Evolutionary conservation across 1,284 basidiomycete genomes (phyloP), one percentile per base, ranked within the genome.

Genomic region (Sanghuangporus sanghuang): DNA sequence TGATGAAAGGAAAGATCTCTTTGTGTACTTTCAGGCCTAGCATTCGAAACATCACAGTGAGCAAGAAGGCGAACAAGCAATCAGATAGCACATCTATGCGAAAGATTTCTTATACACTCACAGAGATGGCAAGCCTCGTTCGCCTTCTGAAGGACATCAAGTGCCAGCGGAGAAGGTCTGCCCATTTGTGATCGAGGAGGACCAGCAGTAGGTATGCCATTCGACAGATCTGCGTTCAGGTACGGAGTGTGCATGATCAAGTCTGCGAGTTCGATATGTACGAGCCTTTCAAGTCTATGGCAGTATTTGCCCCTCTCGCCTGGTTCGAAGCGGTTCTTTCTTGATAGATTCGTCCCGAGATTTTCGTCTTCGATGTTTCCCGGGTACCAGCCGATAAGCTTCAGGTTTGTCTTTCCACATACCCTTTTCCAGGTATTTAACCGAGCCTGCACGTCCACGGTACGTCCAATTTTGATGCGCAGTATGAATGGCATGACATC

Each of bases 261-360:
- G 71, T 93, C 91, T 3, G 82, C 79, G 7, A 93, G 78, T 71
- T 93, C 90, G 23, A 92, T 77, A 69, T 92, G 90, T 46, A 92
- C 82, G 14, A 93, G 79, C 44, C 88, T 76, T 71, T 93, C 90
- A 73, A 81, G 66, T 52, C 77, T 74, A 64, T 80, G 27, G 27
- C 27, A 32, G 27, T 32, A 32, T 32, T 32, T 32, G 27, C 27
- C 27, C 27, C 27, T 32, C 27, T 32, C 27, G 27, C 27, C 27
- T 32, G 27, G 27, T 32, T 32, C 27, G 27, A 32, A 32, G 27
- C 27, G 27, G 27, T 32, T 32, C 27, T 32, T 32, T 32, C 27
- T 32, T 32, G 77, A 54, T 77, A 78, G 54, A 72, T 32, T 32
- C 27, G 27, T 3, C 3, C 27, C 27, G 5, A 32, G 27, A 32